Evolutionary conservation across 352 stramenopile species (phyloP).

Genomic region (Pythium brachiatum): DNA sequence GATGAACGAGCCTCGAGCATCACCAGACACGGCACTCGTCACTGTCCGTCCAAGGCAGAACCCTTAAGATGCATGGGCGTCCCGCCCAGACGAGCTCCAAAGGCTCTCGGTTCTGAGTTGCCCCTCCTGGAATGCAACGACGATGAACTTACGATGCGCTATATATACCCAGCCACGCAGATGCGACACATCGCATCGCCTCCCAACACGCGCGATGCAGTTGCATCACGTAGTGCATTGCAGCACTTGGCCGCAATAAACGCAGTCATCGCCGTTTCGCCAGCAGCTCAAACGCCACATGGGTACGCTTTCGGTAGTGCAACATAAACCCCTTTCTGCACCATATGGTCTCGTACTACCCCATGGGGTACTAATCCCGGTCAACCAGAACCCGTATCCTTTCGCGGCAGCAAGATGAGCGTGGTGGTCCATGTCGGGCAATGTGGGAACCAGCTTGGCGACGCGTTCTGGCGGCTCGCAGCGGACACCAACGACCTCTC

Average conservation of each 20-base stretch:
- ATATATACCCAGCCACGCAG: neutral
- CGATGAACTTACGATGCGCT: neutral
- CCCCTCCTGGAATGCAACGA: neutral
- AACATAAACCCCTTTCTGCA: neutral
- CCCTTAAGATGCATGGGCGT: neutral
- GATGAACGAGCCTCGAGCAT: neutral
- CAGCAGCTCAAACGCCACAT: neutral
- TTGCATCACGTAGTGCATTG: too few species aligned
- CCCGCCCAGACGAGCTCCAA: neutral
- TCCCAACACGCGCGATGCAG: neutral
- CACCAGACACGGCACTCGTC: neutral
- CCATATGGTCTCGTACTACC: neutral
- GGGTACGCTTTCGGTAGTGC: neutral
- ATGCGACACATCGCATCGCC: neutral
- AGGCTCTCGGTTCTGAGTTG: neutral
- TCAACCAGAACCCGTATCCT: too few species aligned
- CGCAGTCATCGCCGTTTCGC: neutral
- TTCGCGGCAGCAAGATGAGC: too few species aligned
- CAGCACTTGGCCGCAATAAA: neutral
- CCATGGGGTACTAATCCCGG: neutral
- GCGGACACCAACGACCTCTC: conserved; percentile 6
- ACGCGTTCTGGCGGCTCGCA: conserved; percentile 62
- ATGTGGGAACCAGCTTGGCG: conserved; percentile 74
- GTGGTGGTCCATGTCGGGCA: conserved; percentile 69
- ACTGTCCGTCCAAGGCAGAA: neutral